phyloP scores from a whole-genome alignment of 805 yeast species.

The Nakazawaea ambrosiae region DNA sequence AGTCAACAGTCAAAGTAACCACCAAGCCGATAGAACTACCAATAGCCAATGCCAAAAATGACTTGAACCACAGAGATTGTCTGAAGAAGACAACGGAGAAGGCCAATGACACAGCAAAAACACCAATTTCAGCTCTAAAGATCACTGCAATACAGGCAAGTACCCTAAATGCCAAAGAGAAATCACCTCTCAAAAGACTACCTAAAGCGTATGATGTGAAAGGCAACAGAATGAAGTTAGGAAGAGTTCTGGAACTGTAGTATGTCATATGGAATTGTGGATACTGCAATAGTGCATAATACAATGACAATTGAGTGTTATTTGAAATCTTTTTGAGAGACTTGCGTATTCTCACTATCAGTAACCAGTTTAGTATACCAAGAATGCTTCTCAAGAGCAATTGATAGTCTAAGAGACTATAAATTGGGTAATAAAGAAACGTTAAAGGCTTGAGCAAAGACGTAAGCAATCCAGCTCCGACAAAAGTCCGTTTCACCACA shows the following conservation, averaged over 20 bases:
- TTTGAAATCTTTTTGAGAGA: slow-evolving; percentile 18
- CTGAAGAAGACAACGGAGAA: slow-evolving; percentile 39
- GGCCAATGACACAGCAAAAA: slow-evolving; percentile 44
- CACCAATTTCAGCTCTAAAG: slow-evolving; percentile 66
- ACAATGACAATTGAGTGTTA: slow-evolving; percentile 29
- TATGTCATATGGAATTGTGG: slow-evolving; percentile 76
- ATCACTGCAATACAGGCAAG: slow-evolving; percentile 58
- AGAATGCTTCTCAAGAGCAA: slow-evolving; percentile 48
- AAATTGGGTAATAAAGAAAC: slow-evolving; percentile 12
- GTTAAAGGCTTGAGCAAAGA: slow-evolving; percentile 33
- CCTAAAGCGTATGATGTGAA: slow-evolving; percentile 51
- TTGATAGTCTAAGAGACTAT: slow-evolving; percentile 33
- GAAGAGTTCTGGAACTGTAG: slow-evolving; percentile 79
- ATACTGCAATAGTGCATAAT: slow-evolving; percentile 53
- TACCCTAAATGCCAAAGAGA: slow-evolving; percentile 41
- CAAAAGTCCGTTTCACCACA: slow-evolving; percentile 78
- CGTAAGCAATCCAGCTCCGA: slow-evolving; percentile 59
- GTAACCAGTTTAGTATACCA: slow-evolving; percentile 53
- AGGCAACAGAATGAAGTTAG: slow-evolving; percentile 84
- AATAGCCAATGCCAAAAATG: slow-evolving; percentile 13
- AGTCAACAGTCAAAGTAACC: slow-evolving; percentile 49
- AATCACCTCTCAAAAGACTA: slow-evolving; percentile 41
- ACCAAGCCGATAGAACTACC: slow-evolving; percentile 50
- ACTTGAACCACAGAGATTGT: slow-evolving; percentile 29
- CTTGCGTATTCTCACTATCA: slow-evolving; percentile 45